These are phyloP conservation scores for Boletellus deceptivus DNA, from an alignment of 1,284 basidiomycete genomes.

Conservation along the genomic window DNA sequence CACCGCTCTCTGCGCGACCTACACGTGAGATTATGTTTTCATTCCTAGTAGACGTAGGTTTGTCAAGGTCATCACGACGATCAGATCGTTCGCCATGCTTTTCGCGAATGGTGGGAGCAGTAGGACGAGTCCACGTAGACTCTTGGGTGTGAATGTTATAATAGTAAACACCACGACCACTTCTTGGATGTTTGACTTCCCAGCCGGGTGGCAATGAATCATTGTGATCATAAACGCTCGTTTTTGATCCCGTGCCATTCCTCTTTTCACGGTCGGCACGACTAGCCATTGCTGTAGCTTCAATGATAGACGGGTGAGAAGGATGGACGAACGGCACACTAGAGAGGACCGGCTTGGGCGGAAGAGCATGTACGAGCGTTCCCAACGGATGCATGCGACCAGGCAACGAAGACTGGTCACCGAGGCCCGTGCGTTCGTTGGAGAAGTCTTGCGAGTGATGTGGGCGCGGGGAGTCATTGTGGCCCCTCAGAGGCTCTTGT, in stretches of 20 bases:
- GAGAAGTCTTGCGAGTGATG: slow-evolving; percentile 24
- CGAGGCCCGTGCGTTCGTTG: slow-evolving; percentile 13
- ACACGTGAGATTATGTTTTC: slow-evolving; percentile 25
- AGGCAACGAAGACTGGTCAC: slow-evolving; percentile 32
- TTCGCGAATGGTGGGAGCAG: slow-evolving; percentile 29
- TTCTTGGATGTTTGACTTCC: slow-evolving; percentile 56
- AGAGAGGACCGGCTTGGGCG: slow-evolving; percentile 64
- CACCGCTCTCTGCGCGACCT: slow-evolving; percentile 29
- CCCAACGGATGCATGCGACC: slow-evolving; percentile 33
- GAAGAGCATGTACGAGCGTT: slow-evolving; percentile 60
- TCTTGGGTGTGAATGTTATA: slow-evolving; percentile 58
- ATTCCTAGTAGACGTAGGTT: slow-evolving; percentile 23
- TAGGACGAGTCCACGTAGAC: slow-evolving; percentile 60
- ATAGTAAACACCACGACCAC: slow-evolving; percentile 50
- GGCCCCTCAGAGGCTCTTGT: slow-evolving; percentile 9
- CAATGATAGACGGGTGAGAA: slow-evolving; percentile 53
- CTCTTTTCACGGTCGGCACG: slow-evolving; percentile 36
- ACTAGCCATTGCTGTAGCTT: slow-evolving; percentile 58
- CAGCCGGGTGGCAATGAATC: slow-evolving; percentile 56
- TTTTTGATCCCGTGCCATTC: slow-evolving; percentile 29
- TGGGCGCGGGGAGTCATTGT: slow-evolving; percentile 8
- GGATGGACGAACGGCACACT: slow-evolving; percentile 53
- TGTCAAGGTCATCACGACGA: slow-evolving; percentile 29
- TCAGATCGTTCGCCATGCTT: slow-evolving; percentile 25
- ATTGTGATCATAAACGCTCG: slow-evolving; percentile 32